A percentile compares a stretch with the other conserved stretches of the same genome.
These are phyloP conservation scores for Neurospora sp. DNA, from an alignment of 495 filamentous ascomycete species.

Conservation along the genomic window DNA sequence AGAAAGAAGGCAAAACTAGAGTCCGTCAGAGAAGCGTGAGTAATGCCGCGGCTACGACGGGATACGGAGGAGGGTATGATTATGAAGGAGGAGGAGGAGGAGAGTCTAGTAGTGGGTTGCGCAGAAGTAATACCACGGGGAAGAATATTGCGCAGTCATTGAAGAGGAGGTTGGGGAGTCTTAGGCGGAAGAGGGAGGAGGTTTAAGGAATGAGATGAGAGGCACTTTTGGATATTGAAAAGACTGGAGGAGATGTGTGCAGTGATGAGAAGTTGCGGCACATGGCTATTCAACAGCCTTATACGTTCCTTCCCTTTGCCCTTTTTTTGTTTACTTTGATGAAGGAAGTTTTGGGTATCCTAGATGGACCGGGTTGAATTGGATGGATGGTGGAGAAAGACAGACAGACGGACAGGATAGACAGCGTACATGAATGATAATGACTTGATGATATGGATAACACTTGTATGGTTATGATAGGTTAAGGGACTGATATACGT, in stretches of 20 bases:
- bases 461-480: neutral
- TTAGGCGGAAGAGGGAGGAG: slow-evolving; percentile 23
- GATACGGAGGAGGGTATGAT: neutral
- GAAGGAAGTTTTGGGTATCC: neutral
- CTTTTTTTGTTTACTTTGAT: neutral
- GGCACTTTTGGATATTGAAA: neutral
- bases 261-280: neutral
- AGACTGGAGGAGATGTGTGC: no score
- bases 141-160: slow-evolving; percentile 31
- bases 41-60: slow-evolving; percentile 2
- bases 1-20: slow-evolving; percentile 2
- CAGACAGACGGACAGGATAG: neutral
- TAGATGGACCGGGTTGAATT: neutral
- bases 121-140: slow-evolving; percentile 27
- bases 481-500: neutral
- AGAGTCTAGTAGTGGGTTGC: neutral
- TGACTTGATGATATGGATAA: neutral
- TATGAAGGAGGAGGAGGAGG: neutral
- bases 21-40: slow-evolving; percentile 27
- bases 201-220: neutral
- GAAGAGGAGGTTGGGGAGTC: slow-evolving; percentile 36
- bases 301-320: neutral
- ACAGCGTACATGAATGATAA: neutral
- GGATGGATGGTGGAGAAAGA: neutral
- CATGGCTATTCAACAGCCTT: neutral